A percentile compares a stretch with the other conserved stretches of the same genome.
These are phyloP conservation scores for Cynara cardunculus DNA, from an alignment of 129 eudicot species.

Conservation along the genomic window DNA sequence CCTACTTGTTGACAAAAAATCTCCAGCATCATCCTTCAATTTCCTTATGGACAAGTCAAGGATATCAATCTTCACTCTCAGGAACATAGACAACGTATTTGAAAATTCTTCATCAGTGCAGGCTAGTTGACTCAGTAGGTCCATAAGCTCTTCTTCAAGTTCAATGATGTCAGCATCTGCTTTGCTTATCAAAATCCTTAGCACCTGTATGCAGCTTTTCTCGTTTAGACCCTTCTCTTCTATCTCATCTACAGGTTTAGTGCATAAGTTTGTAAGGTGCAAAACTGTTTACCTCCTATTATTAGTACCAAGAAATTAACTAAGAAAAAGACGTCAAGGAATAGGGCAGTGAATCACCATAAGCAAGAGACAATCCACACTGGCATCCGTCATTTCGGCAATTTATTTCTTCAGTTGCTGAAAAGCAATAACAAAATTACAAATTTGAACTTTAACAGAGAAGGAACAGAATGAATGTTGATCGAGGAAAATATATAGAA, in stretches of 20 bases:
- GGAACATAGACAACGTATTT: slow-evolving; percentile 25
- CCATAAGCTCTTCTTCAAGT: slow-evolving; percentile 53
- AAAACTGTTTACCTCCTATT: not conserved
- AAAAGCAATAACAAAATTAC: slow-evolving; percentile 8
- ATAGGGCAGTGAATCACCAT: slow-evolving; percentile 34
- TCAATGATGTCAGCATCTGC: slow-evolving; percentile 50
- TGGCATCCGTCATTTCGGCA: slow-evolving; percentile 19
- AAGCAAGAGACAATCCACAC: slow-evolving; percentile 30
- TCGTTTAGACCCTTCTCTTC: slow-evolving; percentile 48
- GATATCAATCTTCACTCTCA: slow-evolving; percentile 35
- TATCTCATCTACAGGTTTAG: slow-evolving; percentile 40
- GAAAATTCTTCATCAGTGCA: slow-evolving; percentile 48
- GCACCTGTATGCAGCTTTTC: slow-evolving; percentile 46
- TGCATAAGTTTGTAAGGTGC: not conserved
- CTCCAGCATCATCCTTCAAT: slow-evolving; percentile 22
- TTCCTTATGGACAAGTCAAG: slow-evolving; percentile 31
- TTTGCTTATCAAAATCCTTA: slow-evolving; percentile 35
- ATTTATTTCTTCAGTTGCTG: slow-evolving; percentile 28
- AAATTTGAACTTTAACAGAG: not conserved
- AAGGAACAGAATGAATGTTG: slow-evolving; percentile 3
- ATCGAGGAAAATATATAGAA: slow-evolving; percentile 7
- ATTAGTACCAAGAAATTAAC: slow-evolving; percentile 5
- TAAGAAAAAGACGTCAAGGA: not conserved
- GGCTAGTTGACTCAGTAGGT: slow-evolving; percentile 45
- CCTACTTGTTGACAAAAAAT: slow-evolving; percentile 14